A percentile compares a stretch with the other conserved stretches of the same genome.
Evolutionary conservation across 73 alveolate species (phyloP).

Genomic region (Symbiodinium pilosum): DNA sequence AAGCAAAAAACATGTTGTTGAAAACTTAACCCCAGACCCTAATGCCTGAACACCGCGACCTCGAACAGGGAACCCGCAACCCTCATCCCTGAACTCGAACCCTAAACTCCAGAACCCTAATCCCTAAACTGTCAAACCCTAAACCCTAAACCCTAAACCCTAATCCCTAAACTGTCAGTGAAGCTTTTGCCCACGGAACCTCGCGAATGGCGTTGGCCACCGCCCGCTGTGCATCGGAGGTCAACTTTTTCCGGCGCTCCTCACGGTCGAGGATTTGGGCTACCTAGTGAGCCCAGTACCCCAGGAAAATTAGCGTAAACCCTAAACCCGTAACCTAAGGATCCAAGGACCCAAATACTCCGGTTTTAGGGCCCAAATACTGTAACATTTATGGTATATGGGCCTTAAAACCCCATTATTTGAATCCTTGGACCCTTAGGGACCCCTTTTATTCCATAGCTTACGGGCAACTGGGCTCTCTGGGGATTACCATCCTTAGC

Average conservation of each 20-base stretch:
- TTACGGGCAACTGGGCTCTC: background rate
- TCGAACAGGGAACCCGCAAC: too few species aligned
- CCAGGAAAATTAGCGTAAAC: background rate
- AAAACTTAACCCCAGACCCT: too few species aligned
- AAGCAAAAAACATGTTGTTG: too few species aligned
- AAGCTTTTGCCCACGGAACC: background rate
- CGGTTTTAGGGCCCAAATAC: background rate
- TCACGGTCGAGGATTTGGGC: too few species aligned
- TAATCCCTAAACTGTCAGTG: background rate
- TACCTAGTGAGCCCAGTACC: too few species aligned
- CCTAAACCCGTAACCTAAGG: background rate
- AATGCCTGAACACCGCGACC: too few species aligned
- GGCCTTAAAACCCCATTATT: background rate
- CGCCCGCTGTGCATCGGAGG: slow-evolving; percentile 72
- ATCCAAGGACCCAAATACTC: background rate
- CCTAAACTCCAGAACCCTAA: background rate
- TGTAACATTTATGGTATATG: too few species aligned
- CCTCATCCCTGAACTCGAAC: too few species aligned
- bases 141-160: slow-evolving; percentile 10
- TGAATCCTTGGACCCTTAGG: background rate
- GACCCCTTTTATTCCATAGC: too few species aligned
- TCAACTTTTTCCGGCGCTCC: slow-evolving; percentile 19
- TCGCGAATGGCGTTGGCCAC: slow-evolving; percentile 50
- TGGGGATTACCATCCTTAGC: background rate
- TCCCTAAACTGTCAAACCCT: background rate